Evolutionary conservation across 352 stramenopile genomes (phyloP), one percentile per base, ranked within the genome.

Genomic region (Pythium dissotocum): DNA sequence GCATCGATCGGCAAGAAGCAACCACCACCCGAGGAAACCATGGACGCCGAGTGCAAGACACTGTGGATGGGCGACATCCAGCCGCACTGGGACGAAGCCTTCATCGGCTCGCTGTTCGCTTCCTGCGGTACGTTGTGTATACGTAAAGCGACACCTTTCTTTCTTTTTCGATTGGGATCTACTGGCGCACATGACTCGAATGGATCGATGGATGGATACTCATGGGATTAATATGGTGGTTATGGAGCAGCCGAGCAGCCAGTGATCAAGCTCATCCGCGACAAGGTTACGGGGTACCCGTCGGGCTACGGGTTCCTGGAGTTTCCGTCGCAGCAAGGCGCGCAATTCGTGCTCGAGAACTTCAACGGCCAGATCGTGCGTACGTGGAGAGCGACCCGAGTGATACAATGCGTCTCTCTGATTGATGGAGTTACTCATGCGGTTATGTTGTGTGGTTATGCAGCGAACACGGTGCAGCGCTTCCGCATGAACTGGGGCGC

Each of bases 401-500:
- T 4, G 14, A 28, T 6, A 38, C 4, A 44, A 24, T 36, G 24
- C 26, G 14, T 48, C 2, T 24, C 2, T 30, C 2, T 35, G 40
- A 65, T 10, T 6, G 6, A 53, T 26, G 44, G 2, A 8, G 21
- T 18, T 53, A 26, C 21, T 28, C n/a, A 16, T 14, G 21, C 4
- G 4, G 46, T 13, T 28, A 16, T 12, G 38, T 53, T 12, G 7
- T 53, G 18, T 24, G 21, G n/a, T 21, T 48, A 21, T 42, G 44
- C 38, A 97, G 90, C 86, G 54, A 94, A 94, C 63, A 97, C 90
- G 36, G 67, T 87, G 69, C 84, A 96, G 66, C 89, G 89, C 21
- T 97, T 97, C 74, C 88, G 91, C 38, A 93, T 98, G 73, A 98
- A 98, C 73, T 98, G 91, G 91, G 91, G 91, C 38, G 87, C 87